phyloP scores from a whole-genome alignment of 257 asterid species.

The Paraleonurus japonicus region DNA sequence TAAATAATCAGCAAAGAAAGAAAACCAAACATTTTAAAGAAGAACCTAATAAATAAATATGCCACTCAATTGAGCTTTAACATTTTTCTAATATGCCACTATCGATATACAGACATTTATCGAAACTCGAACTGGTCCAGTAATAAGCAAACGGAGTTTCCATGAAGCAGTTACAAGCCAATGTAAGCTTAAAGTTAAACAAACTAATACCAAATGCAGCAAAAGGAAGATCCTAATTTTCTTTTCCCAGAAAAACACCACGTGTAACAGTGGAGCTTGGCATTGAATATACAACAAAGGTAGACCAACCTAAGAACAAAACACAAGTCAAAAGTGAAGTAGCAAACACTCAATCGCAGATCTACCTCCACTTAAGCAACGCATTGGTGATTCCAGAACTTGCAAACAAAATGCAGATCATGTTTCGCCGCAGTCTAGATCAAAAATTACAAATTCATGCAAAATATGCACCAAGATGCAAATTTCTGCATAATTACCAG shows the following conservation, averaged over 20 bases:
- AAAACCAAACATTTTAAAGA: background rate
- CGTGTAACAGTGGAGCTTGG: constrained; percentile 12
- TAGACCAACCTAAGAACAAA: constrained; percentile 13
- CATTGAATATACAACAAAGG: constrained; percentile 1
- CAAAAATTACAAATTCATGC: constrained; percentile 24
- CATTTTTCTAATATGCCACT: background rate
- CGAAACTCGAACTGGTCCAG: constrained; percentile 19
- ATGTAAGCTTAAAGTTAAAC: constrained; percentile 17
- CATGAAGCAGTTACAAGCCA: constrained; percentile 13
- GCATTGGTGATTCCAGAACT: constrained; percentile 28
- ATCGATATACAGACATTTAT: constrained; percentile 17
- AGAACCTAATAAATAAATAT: background rate
- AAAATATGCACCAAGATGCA: constrained; percentile 11
- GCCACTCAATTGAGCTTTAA: constrained; percentile 5
- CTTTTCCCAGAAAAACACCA: background rate
- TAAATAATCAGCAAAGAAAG: constrained; percentile 9
- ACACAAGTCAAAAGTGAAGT: constrained; percentile 35
- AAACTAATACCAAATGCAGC: constrained; percentile 29
- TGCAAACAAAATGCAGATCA: constrained; percentile 26
- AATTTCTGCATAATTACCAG: constrained; percentile 25
- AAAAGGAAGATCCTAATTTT: background rate
- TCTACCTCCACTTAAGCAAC: constrained; percentile 30
- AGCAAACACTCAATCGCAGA: constrained; percentile 31
- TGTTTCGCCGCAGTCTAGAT: background rate
- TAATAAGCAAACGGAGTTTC: background rate